Conservation (phyloP, 257 asterid genomes). For the Solanum chmielewskii region DNA sequence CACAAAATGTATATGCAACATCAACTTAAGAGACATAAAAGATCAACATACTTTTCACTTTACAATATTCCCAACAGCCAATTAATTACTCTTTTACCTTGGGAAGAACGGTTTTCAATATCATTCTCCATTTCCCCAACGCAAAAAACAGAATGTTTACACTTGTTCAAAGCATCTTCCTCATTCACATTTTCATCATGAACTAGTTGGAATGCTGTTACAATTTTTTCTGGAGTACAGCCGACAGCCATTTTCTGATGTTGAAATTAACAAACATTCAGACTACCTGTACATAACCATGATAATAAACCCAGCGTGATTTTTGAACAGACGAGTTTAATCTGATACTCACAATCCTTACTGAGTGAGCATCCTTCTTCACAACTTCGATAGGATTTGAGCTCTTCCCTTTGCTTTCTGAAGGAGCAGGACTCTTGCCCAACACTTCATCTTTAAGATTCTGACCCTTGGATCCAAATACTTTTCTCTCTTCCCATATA, state of each 20-base stretch:
- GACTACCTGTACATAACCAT: neutral
- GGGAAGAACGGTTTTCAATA: constrained; percentile 40
- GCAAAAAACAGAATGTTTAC: constrained; percentile 38
- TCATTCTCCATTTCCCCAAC: constrained; percentile 61
- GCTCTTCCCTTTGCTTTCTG: constrained; percentile 31
- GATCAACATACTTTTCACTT: neutral
- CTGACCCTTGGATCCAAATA: constrained; percentile 92
- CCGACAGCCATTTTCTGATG: constrained; percentile 86
- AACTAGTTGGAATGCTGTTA: constrained; percentile 65
- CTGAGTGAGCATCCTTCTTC: constrained; percentile 68
- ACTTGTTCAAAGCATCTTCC: constrained; percentile 56
- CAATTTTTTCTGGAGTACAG: constrained; percentile 64
- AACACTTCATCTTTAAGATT: constrained; percentile 65
- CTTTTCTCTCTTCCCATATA: constrained; percentile 94
- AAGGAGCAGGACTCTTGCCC: constrained; percentile 44
- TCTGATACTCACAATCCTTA: constrained; percentile 62
- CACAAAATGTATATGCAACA: neutral
- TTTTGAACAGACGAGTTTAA: neutral
- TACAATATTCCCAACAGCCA: constrained; percentile 1
- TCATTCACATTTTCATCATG: constrained; percentile 62
- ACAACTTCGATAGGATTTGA: constrained; percentile 69
- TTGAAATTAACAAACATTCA: constrained; percentile 2
- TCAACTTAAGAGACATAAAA: neutral
- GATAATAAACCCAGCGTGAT: constrained; percentile 2
- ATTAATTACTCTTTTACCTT: constrained; percentile 38